Evolutionary conservation across 1,284 basidiomycete species (phyloP).

Genomic region (Agroathelia rolfsii): DNA sequence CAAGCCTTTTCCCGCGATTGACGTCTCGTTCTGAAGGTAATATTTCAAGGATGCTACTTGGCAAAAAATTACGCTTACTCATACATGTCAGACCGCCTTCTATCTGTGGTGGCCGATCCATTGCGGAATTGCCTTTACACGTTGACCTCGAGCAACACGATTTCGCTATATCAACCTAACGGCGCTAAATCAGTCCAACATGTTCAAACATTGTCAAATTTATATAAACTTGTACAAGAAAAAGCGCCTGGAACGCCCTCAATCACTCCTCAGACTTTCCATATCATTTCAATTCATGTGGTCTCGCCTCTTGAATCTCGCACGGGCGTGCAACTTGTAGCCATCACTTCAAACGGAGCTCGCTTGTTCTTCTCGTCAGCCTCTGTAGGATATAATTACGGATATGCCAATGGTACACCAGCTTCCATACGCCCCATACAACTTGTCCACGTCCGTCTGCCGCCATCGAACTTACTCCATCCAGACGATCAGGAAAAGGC

Average conservation of each 20-base stretch:
- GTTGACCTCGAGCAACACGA: constrained; percentile 56
- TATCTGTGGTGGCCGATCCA: constrained; percentile 55
- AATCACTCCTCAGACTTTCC: constrained; percentile 57
- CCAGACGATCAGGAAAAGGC: constrained; percentile 57
- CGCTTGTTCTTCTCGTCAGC: constrained; percentile 71
- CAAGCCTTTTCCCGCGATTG: constrained; percentile 63
- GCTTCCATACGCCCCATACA: constrained; percentile 38
- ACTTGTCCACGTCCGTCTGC: constrained; percentile 70
- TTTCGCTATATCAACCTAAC: constrained; percentile 56
- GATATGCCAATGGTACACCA: constrained; percentile 24
- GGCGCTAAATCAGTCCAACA: constrained; percentile 58
- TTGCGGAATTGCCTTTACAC: constrained; percentile 68
- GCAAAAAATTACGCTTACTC: constrained; percentile 8
- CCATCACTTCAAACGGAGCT: constrained; percentile 69
- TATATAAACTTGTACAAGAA: constrained; percentile 64
- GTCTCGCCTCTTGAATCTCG: constrained; percentile 55
- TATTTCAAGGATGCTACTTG: constrained; percentile 6
- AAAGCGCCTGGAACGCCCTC: constrained; percentile 67
- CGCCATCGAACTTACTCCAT: constrained; percentile 66
- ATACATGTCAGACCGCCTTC: constrained; percentile 49
- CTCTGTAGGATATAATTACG: constrained; percentile 33
- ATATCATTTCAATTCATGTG: constrained; percentile 55
- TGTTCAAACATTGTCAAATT: constrained; percentile 55
- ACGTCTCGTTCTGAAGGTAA: constrained; percentile 50
- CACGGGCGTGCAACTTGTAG: constrained; percentile 64